Percentiles rank a stretch among this genome's conserved stretches.
phyloP scores from a whole-genome alignment of 2,329 filamentous ascomycete genomes.

The Lasiodiplodia hormozganensis region DNA sequence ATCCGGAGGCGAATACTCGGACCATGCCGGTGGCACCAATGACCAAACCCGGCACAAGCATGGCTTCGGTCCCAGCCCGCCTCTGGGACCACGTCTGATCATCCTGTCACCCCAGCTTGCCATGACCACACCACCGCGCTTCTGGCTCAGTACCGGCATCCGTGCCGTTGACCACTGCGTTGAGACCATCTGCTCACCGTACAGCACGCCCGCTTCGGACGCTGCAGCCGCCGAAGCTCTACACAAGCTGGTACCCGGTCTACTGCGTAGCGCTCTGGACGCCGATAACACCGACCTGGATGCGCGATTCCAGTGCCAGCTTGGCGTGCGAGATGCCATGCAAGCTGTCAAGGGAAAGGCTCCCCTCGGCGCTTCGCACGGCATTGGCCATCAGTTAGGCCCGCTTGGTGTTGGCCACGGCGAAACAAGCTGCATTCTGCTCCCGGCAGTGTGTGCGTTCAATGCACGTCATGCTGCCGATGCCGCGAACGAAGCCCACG shows the following conservation, averaged over 20 bases:
- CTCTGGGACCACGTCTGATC: slow-evolving; percentile 57
- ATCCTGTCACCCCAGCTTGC: slow-evolving; percentile 64
- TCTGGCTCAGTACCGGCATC: slow-evolving; percentile 67
- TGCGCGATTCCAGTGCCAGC: slow-evolving; percentile 56
- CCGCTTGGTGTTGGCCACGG: slow-evolving; percentile 66
- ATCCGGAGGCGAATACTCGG: slow-evolving; percentile 51
- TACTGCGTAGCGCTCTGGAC: slow-evolving; percentile 49
- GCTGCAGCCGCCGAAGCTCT: slow-evolving; percentile 50
- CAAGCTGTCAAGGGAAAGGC: slow-evolving; percentile 50
- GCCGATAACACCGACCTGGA: slow-evolving; percentile 52
- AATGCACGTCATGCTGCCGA: slow-evolving; percentile 47
- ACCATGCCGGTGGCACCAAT: slow-evolving; percentile 51
- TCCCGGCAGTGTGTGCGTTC: slow-evolving; percentile 64
- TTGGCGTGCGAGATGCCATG: slow-evolving; percentile 63
- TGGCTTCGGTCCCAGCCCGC: slow-evolving; percentile 34
- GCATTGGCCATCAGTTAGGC: slow-evolving; percentile 53
- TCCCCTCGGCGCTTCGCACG: slow-evolving; percentile 50
- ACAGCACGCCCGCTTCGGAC: slow-evolving; percentile 43
- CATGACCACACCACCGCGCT: slow-evolving; percentile 57
- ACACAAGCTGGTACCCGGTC: slow-evolving; percentile 49
- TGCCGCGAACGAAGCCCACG: slow-evolving; percentile 41
- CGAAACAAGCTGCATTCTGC: slow-evolving; percentile 64
- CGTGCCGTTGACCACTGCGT: slow-evolving; percentile 64
- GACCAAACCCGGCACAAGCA: slow-evolving; percentile 35
- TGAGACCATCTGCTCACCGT: slow-evolving; percentile 59